Conservation (phyloP, 768 basidiomycete genomes). For the Lentinula guzmanii region DNA sequence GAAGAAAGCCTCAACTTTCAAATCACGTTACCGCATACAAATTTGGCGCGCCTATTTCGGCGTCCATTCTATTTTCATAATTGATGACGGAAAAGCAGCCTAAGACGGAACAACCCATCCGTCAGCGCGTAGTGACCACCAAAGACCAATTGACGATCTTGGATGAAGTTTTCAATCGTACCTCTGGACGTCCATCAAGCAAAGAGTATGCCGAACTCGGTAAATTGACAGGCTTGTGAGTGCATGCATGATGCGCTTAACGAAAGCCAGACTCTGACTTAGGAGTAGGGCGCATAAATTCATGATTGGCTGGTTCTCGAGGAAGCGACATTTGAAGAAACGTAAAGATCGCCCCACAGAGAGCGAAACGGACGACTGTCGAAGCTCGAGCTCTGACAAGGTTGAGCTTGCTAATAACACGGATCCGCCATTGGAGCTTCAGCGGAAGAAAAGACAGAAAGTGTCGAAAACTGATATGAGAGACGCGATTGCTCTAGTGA, state of each 20-base stretch:
- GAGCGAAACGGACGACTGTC: background rate
- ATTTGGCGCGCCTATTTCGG: background rate
- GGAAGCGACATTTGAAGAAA: background rate
- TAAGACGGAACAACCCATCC: no score
- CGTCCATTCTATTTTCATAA: background rate
- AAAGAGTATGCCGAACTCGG: background rate
- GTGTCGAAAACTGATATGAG: no score
- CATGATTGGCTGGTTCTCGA: background rate
- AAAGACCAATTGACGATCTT: background rate
- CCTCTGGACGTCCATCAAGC: background rate
- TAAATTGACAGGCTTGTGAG: background rate
- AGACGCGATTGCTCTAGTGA: background rate
- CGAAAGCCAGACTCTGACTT: background rate
- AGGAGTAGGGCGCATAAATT: background rate
- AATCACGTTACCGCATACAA: background rate
- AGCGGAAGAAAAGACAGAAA: no score
- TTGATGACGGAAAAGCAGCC: background rate
- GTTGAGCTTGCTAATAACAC: background rate
- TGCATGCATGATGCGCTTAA: background rate
- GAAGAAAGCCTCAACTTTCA: background rate
- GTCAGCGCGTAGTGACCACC: background rate
- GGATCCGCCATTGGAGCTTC: no score
- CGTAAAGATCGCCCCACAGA: background rate
- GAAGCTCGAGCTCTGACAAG: background rate
- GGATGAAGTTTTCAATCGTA: background rate